Evolutionary conservation across 768 basidiomycete species (phyloP).

Genomic region (Mycena pura): DNA sequence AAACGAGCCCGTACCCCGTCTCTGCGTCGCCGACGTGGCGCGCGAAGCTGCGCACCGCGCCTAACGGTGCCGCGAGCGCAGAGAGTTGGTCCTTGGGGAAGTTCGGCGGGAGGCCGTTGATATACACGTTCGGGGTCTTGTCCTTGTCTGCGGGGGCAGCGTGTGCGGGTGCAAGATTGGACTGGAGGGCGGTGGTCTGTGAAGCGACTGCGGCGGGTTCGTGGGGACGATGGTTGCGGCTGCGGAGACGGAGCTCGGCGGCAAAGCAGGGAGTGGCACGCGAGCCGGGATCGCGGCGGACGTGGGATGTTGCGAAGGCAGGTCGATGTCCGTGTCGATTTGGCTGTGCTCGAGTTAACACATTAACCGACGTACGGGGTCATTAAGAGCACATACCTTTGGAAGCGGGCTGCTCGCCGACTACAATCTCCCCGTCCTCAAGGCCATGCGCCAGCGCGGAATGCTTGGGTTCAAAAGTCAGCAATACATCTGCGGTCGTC

Average conservation of each 20-base stretch:
- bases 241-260: neutral
- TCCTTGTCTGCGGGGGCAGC: constrained; percentile 2
- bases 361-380: neutral
- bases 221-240: constrained; percentile 17
- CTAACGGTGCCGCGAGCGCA: constrained; percentile 74
- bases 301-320: no score
- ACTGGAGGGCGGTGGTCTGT: no score
- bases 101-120: constrained; percentile 86
- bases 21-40: constrained; percentile 78
- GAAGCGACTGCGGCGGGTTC: constrained; percentile 17
- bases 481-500: no score
- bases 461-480: constrained; percentile 1
- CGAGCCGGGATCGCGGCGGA: no score
- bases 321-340: no score
- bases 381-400: constrained; percentile 1
- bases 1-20: constrained; percentile 47
- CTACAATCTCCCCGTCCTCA: constrained; percentile 12
- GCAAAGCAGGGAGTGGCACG: constrained; percentile 6
- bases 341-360: constrained; percentile 11
- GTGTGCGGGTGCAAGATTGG: no score
- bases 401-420: no score
- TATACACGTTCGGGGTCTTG: constrained; percentile 83
- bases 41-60: constrained; percentile 79
- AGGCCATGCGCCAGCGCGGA: neutral
- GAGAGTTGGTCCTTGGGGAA: constrained; percentile 83